Percentiles rank a stretch among this genome's conserved stretches.
Conservation (phyloP, 1,284 basidiomycete species). For the Trichosporon inkin region DNA sequence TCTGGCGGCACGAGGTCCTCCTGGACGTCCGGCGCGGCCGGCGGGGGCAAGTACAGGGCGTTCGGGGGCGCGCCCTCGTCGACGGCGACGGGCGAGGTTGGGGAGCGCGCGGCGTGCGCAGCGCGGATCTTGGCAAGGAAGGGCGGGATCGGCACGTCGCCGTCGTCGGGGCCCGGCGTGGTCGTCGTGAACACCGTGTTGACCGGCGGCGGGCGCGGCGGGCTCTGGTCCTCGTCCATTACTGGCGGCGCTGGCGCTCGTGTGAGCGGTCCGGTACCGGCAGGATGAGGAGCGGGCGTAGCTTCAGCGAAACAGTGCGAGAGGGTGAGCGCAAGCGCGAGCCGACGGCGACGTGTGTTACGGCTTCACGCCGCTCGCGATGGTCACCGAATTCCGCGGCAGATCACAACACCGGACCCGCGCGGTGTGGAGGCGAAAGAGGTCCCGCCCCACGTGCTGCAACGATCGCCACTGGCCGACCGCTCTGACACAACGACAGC, state of each 20-base stretch:
- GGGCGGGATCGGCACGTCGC: slow-evolving; percentile 17
- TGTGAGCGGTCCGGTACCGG: neutral
- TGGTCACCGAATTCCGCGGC: neutral
- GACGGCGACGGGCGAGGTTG: neutral
- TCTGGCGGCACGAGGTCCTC: slow-evolving; percentile 48
- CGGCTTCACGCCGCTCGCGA: neutral
- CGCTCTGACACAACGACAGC: too few relatives aligned
- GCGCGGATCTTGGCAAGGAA: slow-evolving; percentile 32
- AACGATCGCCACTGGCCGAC: neutral
- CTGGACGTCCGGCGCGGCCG: slow-evolving; percentile 38
- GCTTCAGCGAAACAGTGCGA: too few relatives aligned
- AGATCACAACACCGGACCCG: neutral
- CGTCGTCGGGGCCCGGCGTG: neutral
- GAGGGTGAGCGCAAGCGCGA: too few relatives aligned
- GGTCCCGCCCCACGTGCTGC: slow-evolving; percentile 1
- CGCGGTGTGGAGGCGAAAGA: neutral
- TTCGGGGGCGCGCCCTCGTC: slow-evolving; percentile 22
- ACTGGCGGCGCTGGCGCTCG: neutral
- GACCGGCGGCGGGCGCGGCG: neutral
- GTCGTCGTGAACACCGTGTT: neutral
- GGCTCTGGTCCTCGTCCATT: slow-evolving; percentile 11
- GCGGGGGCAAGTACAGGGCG: slow-evolving; percentile 46
- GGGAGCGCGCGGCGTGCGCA: neutral
- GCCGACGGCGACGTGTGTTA: too few relatives aligned
- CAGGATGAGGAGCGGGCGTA: neutral